These are phyloP conservation scores for Cladorrhinum sp. DNA, from an alignment of 2,329 filamentous ascomycete species.

Conservation along the genomic window DNA sequence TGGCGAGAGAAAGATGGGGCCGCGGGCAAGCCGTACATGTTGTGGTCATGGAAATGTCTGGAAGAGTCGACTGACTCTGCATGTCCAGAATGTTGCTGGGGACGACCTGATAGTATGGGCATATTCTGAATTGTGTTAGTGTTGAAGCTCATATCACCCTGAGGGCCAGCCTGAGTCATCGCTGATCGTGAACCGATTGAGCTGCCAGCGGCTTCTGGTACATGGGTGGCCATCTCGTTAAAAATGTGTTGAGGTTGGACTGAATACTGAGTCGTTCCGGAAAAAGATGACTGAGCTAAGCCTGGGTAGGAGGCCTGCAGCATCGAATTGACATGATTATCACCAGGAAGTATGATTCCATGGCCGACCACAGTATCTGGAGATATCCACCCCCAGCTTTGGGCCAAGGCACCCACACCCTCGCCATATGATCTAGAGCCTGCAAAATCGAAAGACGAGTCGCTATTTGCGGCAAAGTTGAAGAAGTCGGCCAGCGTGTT, in stretches of 20 bases:
- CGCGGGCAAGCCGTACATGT: background rate
- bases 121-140: background rate
- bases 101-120: background rate
- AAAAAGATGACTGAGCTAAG: background rate
- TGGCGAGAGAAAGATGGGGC: constrained; percentile 20
- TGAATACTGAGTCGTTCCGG: background rate
- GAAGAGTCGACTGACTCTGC: background rate
- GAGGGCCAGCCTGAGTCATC: background rate
- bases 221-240: constrained; percentile 32
- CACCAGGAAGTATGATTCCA: constrained; percentile 21
- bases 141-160: background rate
- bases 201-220: constrained; percentile 26
- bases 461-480: background rate
- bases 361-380: constrained; percentile 55
- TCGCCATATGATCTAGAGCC: background rate
- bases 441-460: background rate
- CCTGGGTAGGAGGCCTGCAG: background rate
- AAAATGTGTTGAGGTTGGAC: background rate
- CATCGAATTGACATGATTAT: background rate
- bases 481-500: background rate
- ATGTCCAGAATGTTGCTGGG: background rate
- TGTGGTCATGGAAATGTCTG: background rate
- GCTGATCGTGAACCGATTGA: background rate
- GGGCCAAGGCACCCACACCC: background rate
- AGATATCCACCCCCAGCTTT: background rate